Conservation (phyloP, 768 basidiomycete species). For the Lactarius vividus region DNA sequence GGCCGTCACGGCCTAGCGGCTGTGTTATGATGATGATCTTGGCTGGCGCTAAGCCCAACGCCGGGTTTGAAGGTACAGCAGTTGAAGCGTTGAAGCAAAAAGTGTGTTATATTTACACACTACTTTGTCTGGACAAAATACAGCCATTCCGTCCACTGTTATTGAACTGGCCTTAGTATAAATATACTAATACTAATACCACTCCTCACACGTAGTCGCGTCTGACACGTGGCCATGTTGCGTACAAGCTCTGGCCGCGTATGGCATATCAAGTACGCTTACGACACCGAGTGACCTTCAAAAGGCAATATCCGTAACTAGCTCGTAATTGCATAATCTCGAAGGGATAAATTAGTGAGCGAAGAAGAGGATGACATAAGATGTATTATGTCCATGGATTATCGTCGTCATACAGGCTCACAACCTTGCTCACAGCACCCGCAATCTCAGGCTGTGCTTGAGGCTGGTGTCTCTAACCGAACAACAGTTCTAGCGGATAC, state of each 20-base stretch:
- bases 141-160: background rate
- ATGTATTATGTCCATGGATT: conserved; percentile 55
- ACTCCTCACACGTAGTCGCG: background rate
- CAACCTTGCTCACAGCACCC: conserved; percentile 32
- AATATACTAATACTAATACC: background rate
- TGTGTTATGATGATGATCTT: conserved; percentile 4
- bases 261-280: background rate
- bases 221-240: background rate
- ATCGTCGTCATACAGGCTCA: conserved; percentile 41
- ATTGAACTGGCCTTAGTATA: background rate
- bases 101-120: background rate
- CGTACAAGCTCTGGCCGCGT: background rate
- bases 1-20: background rate
- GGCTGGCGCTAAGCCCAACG: background rate
- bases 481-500: conserved; percentile 30
- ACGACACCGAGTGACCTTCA: background rate
- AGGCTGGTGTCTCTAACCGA: conserved; percentile 44
- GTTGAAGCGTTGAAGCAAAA: background rate
- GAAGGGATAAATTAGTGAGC: too few species aligned
- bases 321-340: too few species aligned
- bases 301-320: background rate
- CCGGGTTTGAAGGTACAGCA: background rate
- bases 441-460: conserved; percentile 37
- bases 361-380: background rate
- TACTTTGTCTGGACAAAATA: too few species aligned